These are phyloP conservation scores for Chaetomium tenue DNA, from an alignment of 495 filamentous ascomycete species.

Conservation along the genomic window DNA sequence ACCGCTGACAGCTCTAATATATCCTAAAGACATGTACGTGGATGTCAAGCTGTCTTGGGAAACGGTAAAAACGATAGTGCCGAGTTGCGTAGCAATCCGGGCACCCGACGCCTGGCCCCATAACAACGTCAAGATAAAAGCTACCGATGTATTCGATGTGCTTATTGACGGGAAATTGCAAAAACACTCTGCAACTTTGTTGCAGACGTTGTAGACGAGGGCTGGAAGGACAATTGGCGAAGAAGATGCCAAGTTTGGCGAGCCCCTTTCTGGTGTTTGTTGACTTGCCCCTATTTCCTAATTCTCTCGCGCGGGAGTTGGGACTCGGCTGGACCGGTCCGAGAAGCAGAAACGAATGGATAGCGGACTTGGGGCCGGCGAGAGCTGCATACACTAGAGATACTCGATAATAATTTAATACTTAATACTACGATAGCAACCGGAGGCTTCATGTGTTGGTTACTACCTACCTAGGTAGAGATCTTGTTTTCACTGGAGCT, in stretches of 20 bases:
- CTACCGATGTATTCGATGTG: constrained; percentile 58
- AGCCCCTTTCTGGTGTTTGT: constrained; percentile 5
- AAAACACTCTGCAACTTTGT: too few species aligned
- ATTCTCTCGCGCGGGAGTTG: background rate
- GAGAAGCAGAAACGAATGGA: background rate
- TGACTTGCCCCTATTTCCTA: constrained; percentile 1
- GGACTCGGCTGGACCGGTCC: background rate
- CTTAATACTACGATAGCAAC: too few species aligned
- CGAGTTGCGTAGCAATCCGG: constrained; percentile 66
- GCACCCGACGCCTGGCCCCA: constrained; percentile 74
- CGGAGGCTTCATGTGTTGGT: background rate
- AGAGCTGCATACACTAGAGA: too few species aligned
- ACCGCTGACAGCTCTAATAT: constrained; percentile 74
- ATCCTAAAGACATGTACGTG: constrained; percentile 89
- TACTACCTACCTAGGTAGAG: too few species aligned
- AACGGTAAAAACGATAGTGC: constrained; percentile 70
- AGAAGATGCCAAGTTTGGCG: background rate
- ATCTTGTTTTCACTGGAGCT: background rate
- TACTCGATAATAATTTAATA: too few species aligned
- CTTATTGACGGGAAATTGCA: constrained; percentile 13
- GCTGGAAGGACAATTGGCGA: too few species aligned
- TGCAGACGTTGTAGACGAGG: too few species aligned
- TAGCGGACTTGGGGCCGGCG: background rate
- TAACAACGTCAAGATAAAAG: constrained; percentile 63
- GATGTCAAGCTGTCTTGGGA: constrained; percentile 63